Evolutionary conservation across 148 eudicot genomes (phyloP).

Genomic region (Chenopodium quinoa): DNA sequence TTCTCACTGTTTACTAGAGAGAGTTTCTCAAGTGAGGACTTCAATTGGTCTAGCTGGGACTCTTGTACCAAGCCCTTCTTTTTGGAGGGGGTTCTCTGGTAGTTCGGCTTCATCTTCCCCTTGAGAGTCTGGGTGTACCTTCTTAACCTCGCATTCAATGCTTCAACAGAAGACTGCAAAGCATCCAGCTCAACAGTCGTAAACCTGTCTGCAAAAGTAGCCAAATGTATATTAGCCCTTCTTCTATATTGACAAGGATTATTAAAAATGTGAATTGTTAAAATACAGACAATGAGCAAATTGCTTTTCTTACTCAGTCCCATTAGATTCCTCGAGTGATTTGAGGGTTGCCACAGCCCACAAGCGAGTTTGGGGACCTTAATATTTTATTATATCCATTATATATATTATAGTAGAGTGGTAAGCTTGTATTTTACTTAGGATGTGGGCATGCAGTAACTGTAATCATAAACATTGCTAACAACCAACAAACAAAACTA

Average conservation of each 20-base stretch:
- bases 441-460: not conserved
- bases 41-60: conserved; percentile 58
- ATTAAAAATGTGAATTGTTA: not conserved
- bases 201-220: conserved; percentile 64
- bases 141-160: conserved; percentile 67
- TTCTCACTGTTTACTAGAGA: conserved; percentile 84
- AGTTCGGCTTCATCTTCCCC: conserved; percentile 30
- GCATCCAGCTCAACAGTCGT: conserved; percentile 76
- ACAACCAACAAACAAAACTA: not conserved
- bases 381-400: too few relatives aligned
- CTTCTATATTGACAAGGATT: not conserved
- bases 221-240: not conserved
- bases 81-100: conserved; percentile 33
- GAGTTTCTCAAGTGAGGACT: conserved; percentile 64
- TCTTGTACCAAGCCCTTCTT: conserved; percentile 44
- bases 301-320: too few relatives aligned
- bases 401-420: too few relatives aligned
- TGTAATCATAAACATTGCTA: not conserved
- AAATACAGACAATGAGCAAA: not conserved
- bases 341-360: too few relatives aligned
- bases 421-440: too few relatives aligned
- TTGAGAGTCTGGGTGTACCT: conserved; percentile 48
- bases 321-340: too few relatives aligned
- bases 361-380: too few relatives aligned
- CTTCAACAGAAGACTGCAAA: conserved; percentile 69